A percentile compares a stretch with the other conserved stretches of the same genome.
Conservation (phyloP, 192 early-diverging fungal species). For the Dissophora globulifera region DNA sequence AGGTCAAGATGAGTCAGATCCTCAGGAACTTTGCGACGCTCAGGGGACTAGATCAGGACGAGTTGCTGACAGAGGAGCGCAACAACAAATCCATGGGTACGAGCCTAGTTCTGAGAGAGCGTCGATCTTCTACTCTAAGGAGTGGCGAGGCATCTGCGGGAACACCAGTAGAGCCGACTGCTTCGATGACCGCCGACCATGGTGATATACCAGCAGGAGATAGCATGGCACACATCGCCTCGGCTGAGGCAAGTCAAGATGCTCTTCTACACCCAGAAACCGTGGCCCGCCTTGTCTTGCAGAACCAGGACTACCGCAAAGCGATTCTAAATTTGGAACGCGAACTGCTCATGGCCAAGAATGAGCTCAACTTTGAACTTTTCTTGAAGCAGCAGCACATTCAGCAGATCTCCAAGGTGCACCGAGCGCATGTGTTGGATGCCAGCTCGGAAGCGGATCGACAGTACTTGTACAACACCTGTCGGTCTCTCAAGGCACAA, state of each 20-base stretch:
- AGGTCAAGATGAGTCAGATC: constrained; percentile 49
- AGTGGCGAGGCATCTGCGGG: background rate
- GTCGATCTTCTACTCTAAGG: background rate
- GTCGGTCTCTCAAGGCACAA: constrained; percentile 57
- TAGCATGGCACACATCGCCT: background rate
- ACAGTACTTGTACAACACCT: constrained; percentile 63
- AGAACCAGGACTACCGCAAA: constrained; percentile 38
- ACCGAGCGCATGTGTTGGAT: constrained; percentile 66
- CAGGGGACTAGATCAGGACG: constrained; percentile 38
- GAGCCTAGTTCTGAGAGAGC: background rate
- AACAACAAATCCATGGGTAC: constrained; percentile 1
- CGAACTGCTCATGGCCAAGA: constrained; percentile 63
- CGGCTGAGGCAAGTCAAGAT: background rate
- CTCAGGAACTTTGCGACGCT: constrained; percentile 32
- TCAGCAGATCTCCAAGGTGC: constrained; percentile 67
- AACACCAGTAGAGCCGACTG: background rate
- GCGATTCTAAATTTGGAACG: constrained; percentile 57
- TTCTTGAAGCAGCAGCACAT: constrained; percentile 71
- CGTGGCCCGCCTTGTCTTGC: background rate
- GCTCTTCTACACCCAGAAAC: background rate
- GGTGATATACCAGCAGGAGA: constrained; percentile 21
- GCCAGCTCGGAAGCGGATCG: constrained; percentile 63
- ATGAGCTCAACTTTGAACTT: constrained; percentile 70
- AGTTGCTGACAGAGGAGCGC: constrained; percentile 11
- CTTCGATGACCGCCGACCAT: background rate